phyloP scores from a whole-genome alignment of 2,329 filamentous ascomycete genomes.

The Elsinoe australis region DNA sequence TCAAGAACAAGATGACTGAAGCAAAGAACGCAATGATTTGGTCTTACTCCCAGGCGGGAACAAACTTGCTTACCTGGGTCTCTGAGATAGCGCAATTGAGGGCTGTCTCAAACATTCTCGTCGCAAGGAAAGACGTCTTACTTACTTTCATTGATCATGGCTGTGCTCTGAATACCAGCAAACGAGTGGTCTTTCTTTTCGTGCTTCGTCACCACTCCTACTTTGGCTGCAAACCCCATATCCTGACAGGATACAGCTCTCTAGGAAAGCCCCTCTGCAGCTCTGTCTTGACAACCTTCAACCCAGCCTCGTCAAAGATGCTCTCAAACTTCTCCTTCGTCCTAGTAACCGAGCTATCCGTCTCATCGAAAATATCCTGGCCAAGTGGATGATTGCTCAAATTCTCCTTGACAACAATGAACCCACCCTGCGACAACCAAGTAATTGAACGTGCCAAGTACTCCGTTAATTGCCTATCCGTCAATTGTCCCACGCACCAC shows the following conservation, averaged over 20 bases:
- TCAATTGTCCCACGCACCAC: conserved; percentile 82
- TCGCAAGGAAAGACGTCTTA: too few relatives aligned
- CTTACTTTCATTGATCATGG: too few relatives aligned
- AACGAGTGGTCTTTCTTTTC: too few relatives aligned
- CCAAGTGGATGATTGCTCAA: conserved; percentile 46
- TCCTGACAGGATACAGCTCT: conserved; percentile 63
- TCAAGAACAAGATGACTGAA: too few relatives aligned
- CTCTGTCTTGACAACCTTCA: conserved; percentile 63
- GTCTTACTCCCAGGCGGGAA: too few relatives aligned
- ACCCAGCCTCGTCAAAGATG: conserved; percentile 61
- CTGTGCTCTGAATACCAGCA: too few relatives aligned
- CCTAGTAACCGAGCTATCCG: conserved; percentile 71
- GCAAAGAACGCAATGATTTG: too few relatives aligned
- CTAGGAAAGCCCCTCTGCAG: conserved; percentile 65
- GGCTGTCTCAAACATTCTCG: too few relatives aligned
- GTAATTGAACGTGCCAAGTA: conserved; percentile 58
- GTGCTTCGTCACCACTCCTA: too few relatives aligned
- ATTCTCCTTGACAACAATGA: conserved; percentile 78
- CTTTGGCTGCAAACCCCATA: conserved; percentile 66
- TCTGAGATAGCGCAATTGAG: too few relatives aligned
- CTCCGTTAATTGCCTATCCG: conserved; percentile 60
- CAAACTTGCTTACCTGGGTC: too few relatives aligned
- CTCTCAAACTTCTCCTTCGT: conserved; percentile 62
- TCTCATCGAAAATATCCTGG: conserved; percentile 64
- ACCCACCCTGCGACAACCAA: conserved; percentile 41